Base-by-base conservation (phyloP, 2,329 filamentous ascomycete genomes). In the Talaromyces sp. region DNA sequence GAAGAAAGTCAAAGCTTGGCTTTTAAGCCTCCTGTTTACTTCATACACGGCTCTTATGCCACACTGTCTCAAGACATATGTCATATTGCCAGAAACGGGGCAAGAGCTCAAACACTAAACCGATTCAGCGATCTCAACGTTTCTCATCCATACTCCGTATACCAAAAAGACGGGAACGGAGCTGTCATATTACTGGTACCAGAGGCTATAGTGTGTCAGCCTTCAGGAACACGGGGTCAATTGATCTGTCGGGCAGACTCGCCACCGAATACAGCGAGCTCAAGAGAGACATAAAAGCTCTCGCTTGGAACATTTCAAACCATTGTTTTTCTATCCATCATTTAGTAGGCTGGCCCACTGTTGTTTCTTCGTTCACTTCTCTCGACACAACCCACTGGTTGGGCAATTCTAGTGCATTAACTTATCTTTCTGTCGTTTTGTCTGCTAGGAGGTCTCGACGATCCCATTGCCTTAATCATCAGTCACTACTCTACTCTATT, bases 351-450 rank as follows among this genome's bases (percentile, higher is more conserved):
- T 51, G 65, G 65, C 38, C 61, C 60, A 61, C 40, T 15, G 31
- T 66, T 56, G 6, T 60, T 49, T 66, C 19, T 45, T 54, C 40
- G n/a, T 61, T 54, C 61, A 17, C 25, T 68, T 72, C 76, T 79
- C 82, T 80, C 76, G 82, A 82, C 75, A 79, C 74, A 73, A 74
- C 81, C 81, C 82, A 83, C 82, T 82, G 82, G 82, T 76, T 83
- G 82, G 82, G 82, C 79, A 80, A 78, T 79, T 77, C 82, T 83
- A 79, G 68, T 75, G 72, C 71, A 69, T 82, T 83, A 79, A 67
- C 74, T 72, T 71, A 69, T 70, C 67, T 63, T 68, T 60, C 43
- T 72, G 34, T 53, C 27, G 36, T 43, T 61, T 34, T 56, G 5
- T 27, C 61, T 54, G 17, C 45, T 38, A 49, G 51, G 25, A 68